A percentile compares a stretch with the other conserved stretches of the same genome.
phyloP scores from a whole-genome alignment of 768 basidiomycete species.

The Neoboletus brunneissimus region DNA sequence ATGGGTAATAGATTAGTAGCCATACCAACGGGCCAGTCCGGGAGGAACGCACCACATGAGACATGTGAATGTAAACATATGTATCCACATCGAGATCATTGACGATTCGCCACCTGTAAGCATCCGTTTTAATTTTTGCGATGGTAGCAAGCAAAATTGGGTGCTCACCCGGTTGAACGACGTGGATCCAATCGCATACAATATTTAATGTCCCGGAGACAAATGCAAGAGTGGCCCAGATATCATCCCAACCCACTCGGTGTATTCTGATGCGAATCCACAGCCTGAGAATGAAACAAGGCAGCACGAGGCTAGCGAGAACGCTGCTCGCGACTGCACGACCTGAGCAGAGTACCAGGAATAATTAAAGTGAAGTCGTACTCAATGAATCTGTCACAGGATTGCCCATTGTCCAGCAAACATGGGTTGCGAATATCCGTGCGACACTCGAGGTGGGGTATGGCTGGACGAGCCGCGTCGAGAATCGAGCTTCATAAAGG shows the following conservation, averaged over 20 bases:
- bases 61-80: conserved; percentile 9
- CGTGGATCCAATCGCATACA: conserved; percentile 8
- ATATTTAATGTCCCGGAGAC: conserved; percentile 8
- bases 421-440: not conserved
- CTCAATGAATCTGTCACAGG: not conserved
- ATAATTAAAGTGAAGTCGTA: not conserved
- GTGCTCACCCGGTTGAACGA: conserved; percentile 3
- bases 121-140: not conserved
- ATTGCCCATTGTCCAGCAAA: conserved; percentile 1
- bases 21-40: not conserved
- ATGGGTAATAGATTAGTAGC: not conserved
- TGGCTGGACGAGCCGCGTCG: not conserved
- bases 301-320: conserved; percentile 6
- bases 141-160: not conserved
- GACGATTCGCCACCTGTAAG: not conserved
- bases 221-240: conserved; percentile 18
- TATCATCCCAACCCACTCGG: conserved; percentile 23
- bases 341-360: not conserved
- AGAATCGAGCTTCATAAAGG: not conserved
- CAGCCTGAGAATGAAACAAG: conserved; percentile 15
- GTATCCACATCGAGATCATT: conserved; percentile 13
- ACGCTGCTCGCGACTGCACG: conserved; percentile 6
- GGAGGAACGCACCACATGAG: conserved; percentile 15
- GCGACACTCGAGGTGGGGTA: not conserved
- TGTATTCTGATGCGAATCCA: conserved; percentile 20